phyloP scores from a whole-genome alignment of 2,329 filamentous ascomycete species.

The Zasmidium angulare region DNA sequence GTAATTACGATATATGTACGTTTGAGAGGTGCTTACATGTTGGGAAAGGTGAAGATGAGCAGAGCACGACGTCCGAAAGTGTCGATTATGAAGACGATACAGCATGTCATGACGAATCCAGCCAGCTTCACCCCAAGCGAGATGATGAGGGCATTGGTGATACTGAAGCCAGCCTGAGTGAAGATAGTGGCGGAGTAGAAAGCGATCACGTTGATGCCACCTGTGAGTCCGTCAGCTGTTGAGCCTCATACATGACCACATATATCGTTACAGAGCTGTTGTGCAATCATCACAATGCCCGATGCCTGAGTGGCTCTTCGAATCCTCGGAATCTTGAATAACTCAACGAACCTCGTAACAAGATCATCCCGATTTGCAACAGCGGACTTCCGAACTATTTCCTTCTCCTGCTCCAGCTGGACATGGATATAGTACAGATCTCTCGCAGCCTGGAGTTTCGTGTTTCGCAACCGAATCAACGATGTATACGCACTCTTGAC shows the following conservation, averaged over 20 bases:
- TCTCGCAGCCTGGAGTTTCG: constrained; percentile 30
- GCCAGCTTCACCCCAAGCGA: constrained; percentile 58
- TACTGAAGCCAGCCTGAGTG: constrained; percentile 33
- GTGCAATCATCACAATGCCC: neutral
- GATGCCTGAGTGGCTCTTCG: neutral
- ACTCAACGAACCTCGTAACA: neutral
- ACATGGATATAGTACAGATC: constrained; percentile 32
- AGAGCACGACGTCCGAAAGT: constrained; percentile 55
- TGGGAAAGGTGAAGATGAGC: constrained; percentile 49
- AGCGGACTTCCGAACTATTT: neutral
- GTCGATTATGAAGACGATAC: constrained; percentile 35
- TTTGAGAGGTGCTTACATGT: constrained; percentile 37
- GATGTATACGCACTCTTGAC: constrained; percentile 36
- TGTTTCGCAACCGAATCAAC: constrained; percentile 37
- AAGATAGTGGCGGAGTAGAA: constrained; percentile 39
- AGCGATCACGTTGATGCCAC: constrained; percentile 31
- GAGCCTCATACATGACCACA: neutral
- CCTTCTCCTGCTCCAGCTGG: neutral
- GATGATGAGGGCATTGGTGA: constrained; percentile 53
- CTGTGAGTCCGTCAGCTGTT: neutral
- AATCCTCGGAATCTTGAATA: neutral
- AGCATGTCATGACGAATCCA: neutral
- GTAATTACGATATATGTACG: neutral
- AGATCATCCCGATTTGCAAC: neutral
- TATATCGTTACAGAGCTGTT: neutral